Evolutionary conservation across 2,329 filamentous ascomycete genomes (phyloP).

Genomic region (Diplocarpon mali): DNA sequence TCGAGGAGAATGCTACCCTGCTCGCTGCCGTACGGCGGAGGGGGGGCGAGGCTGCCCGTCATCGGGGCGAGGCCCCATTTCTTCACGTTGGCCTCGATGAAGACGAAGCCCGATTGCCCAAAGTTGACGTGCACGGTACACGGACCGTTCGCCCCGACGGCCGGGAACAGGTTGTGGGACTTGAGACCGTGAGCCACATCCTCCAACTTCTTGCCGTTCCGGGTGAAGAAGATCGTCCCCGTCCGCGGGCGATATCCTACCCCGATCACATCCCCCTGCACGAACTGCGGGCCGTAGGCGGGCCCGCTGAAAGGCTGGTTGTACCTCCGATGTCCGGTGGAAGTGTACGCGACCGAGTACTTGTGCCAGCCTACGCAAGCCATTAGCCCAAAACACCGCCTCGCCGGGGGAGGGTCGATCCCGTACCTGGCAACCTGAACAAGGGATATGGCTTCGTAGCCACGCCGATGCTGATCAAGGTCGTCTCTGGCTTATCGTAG

Average conservation of each 20-base stretch:
- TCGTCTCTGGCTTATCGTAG: constrained; percentile 89
- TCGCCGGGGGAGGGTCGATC: background rate
- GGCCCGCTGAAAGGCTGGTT: constrained; percentile 84
- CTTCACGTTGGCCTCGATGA: constrained; percentile 98
- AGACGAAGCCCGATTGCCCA: constrained; percentile 94
- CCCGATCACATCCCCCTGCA: constrained; percentile 92
- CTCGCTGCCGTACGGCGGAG: constrained; percentile 92
- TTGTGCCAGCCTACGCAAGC: constrained; percentile 67
- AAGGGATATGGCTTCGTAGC: constrained; percentile 94
- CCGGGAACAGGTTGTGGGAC: constrained; percentile 93
- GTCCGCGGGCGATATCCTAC: constrained; percentile 91
- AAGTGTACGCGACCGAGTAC: constrained; percentile 83
- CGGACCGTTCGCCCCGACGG: constrained; percentile 90
- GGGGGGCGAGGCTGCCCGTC: constrained; percentile 87
- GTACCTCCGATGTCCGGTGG: constrained; percentile 72
- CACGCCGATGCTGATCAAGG: constrained; percentile 81
- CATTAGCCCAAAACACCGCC: background rate
- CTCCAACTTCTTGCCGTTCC: constrained; percentile 94
- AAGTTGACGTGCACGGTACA: constrained; percentile 94
- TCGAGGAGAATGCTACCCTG: constrained; percentile 93
- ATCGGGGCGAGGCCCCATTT: constrained; percentile 97
- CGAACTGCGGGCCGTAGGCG: constrained; percentile 70
- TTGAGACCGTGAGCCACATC: constrained; percentile 91
- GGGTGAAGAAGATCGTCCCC: constrained; percentile 93
- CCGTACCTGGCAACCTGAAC: constrained; percentile 81